Evolutionary conservation across 257 asterid species (phyloP), one percentile per base, ranked within the genome.

Genomic region (Nicotiana noctiflora): DNA sequence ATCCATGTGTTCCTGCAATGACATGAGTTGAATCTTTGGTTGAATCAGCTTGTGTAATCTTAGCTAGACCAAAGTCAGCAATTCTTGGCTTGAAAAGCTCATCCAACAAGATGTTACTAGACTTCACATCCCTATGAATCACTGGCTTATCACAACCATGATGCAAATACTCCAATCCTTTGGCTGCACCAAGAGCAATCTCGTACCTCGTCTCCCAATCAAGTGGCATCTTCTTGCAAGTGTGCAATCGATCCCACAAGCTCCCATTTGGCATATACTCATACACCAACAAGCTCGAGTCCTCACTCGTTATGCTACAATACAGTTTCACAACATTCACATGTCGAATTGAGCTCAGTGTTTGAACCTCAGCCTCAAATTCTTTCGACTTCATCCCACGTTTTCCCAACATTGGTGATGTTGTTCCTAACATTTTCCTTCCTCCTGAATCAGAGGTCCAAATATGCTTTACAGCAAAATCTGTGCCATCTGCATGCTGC

Each of bases 231-330:
- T 92, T 92, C 8, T 88, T 88, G 59, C 87, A 84, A 2, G 82
- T 70, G 70, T 95, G 99, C 81, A 95, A 63, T 21, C 88, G 87
- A 76, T 95, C 98, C 98, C 98, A 95, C 17, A 95, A 70, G 76
- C 98, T 93, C 29, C 99, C 99, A 59, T 95, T 95, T 0, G 97
- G 97, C 97, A 95, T 86, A 74, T 91, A 95, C 85, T 95, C 99
- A 51, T 95, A 95, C 3, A 95, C 99, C 86, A 95, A 70, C 89
- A 95, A 76, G 81, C 96, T 95, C 0, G 99, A 95, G 64, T 91
- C 97, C 83, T 93, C 98, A 40, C 99, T 92, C 4, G 91, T 90
- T 57, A 93, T 92, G 80, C 98, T 90, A 79, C 98, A 92, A 27
- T 83, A 93, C 60, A 95, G 8, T 81, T 95, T 95, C 84, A 95